These are phyloP conservation scores for Phytophthora sojae DNA, from an alignment of 352 stramenopile genomes.

Conservation along the genomic window DNA sequence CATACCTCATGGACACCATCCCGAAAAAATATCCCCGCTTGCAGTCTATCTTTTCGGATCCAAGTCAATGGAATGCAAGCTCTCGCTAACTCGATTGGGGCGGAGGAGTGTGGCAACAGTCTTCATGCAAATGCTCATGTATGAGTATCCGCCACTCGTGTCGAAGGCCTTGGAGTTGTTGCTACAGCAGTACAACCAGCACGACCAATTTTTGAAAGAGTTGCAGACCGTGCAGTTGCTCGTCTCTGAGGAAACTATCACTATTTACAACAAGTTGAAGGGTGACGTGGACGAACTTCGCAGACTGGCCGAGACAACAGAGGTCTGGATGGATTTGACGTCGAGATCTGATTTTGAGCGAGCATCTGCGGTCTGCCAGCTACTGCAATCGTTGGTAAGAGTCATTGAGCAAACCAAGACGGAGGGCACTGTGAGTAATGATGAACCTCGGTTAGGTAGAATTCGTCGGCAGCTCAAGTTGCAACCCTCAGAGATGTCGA, in stretches of 20 bases:
- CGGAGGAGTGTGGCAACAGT: conserved; percentile 58
- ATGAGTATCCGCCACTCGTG: conserved; percentile 77
- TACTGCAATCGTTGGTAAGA: conserved; percentile 52
- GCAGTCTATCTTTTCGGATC: conserved; percentile 56
- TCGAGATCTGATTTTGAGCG: conserved; percentile 78
- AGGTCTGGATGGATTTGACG: conserved; percentile 86
- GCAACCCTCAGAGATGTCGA: conserved; percentile 14
- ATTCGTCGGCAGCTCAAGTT: conserved; percentile 25
- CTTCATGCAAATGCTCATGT: conserved; percentile 85
- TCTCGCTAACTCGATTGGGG: conserved; percentile 58
- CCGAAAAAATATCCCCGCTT: conserved; percentile 57
- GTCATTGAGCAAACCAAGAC: conserved; percentile 40
- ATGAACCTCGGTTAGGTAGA: not conserved
- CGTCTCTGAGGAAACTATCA: conserved; percentile 67
- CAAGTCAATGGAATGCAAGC: conserved; percentile 63
- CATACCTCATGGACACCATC: conserved; percentile 26
- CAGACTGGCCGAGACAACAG: conserved; percentile 71
- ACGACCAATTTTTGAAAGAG: conserved; percentile 74
- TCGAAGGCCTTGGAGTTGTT: conserved; percentile 78
- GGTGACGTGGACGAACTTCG: conserved; percentile 72
- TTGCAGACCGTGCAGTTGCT: conserved; percentile 71
- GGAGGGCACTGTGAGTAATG: not conserved
- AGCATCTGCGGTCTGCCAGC: conserved; percentile 50
- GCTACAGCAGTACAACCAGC: conserved; percentile 77
- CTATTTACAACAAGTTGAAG: conserved; percentile 72